phyloP scores from a whole-genome alignment of 495 filamentous ascomycete genomes.

The Aspergillus ellipticus region DNA sequence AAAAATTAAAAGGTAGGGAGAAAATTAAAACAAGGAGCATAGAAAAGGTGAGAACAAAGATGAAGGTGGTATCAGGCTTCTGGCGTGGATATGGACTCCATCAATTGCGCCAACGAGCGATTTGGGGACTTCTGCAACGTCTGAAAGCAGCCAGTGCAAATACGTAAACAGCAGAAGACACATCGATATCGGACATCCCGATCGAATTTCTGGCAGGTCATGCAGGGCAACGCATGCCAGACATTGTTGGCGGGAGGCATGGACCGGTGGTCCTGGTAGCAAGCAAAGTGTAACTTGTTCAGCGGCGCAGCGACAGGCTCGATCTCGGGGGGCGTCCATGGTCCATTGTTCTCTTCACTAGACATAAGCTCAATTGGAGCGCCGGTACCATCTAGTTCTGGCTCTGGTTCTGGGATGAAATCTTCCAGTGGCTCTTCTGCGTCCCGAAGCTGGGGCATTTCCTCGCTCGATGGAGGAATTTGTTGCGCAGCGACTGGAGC shows the following conservation, averaged over 20 bases:
- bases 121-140: slow-evolving; percentile 33
- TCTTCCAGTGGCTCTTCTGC: slow-evolving; percentile 30
- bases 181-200: slow-evolving; percentile 43
- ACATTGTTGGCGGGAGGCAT: slow-evolving; percentile 42
- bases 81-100: slow-evolving; percentile 13
- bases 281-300: slow-evolving; percentile 38
- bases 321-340: slow-evolving; percentile 29
- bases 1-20: background rate
- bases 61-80: background rate
- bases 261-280: slow-evolving; percentile 43
- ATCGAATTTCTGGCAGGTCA: slow-evolving; percentile 46
- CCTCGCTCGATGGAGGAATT: slow-evolving; percentile 18
- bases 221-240: slow-evolving; percentile 47
- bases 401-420: slow-evolving; percentile 42
- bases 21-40: background rate
- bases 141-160: slow-evolving; percentile 42
- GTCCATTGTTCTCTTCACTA: slow-evolving; percentile 27
- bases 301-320: slow-evolving; percentile 38
- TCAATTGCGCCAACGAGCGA: slow-evolving; percentile 35
- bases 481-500: slow-evolving; percentile 9
- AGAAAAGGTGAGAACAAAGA: background rate
- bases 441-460: slow-evolving; percentile 4
- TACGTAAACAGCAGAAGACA: slow-evolving; percentile 46
- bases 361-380: slow-evolving; percentile 23
- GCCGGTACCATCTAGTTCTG: slow-evolving; percentile 16